These are phyloP conservation scores for Cucumis sativus DNA, from an alignment of 306 rosid species.

Conservation along the genomic window DNA sequence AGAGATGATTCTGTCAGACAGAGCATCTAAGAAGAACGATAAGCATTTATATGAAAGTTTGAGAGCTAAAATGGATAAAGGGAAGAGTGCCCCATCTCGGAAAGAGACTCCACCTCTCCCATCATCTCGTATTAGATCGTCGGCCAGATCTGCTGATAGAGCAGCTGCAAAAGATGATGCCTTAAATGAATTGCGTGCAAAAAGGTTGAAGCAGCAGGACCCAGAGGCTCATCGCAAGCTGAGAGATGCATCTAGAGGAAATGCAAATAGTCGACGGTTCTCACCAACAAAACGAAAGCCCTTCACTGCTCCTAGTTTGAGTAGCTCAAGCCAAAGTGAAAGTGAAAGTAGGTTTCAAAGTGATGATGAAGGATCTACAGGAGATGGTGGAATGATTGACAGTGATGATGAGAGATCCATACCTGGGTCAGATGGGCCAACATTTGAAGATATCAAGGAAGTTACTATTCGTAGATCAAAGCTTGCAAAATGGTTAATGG, in stretches of 20 bases:
- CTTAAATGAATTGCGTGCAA: constrained; percentile 80
- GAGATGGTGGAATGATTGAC: constrained; percentile 61
- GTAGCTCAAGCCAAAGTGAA: constrained; percentile 75
- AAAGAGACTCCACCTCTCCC: constrained; percentile 47
- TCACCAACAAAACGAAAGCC: constrained; percentile 42
- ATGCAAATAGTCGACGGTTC: constrained; percentile 29
- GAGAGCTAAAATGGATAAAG: constrained; percentile 61
- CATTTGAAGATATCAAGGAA: constrained; percentile 69
- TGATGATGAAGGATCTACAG: constrained; percentile 63
- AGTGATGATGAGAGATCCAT: constrained; percentile 63
- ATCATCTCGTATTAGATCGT: constrained; percentile 62
- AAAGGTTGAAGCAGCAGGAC: constrained; percentile 80
- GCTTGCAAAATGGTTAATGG: constrained; percentile 86
- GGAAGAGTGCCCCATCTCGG: constrained; percentile 32
- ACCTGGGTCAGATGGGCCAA: constrained; percentile 40
- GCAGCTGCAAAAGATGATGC: constrained; percentile 89
- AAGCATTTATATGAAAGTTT: constrained; percentile 61
- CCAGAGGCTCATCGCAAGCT: constrained; percentile 54
- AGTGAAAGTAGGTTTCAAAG: constrained; percentile 64
- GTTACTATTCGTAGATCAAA: constrained; percentile 74
- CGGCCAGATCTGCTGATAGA: constrained; percentile 70
- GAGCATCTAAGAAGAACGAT: constrained; percentile 76
- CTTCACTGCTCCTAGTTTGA: constrained; percentile 38
- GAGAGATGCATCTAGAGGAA: constrained; percentile 44
- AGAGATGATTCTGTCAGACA: constrained; percentile 83